These are phyloP conservation scores for Colletotrichum cordylinicola DNA, from an alignment of 2,329 filamentous ascomycete species.

Conservation along the genomic window DNA sequence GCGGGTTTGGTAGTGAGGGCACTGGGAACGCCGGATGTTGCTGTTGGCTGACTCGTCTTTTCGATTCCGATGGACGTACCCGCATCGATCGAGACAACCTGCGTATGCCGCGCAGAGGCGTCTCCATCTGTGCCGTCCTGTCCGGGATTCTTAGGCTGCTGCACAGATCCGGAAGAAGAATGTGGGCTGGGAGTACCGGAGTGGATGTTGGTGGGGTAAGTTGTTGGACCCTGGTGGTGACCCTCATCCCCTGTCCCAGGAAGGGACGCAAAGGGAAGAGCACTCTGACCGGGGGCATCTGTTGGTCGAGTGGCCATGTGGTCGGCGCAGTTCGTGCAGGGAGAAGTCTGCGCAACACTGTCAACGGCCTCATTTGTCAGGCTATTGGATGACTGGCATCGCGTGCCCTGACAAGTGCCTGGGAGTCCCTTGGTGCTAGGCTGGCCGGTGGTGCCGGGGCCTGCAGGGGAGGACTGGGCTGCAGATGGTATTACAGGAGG, in stretches of 20 bases:
- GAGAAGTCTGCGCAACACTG: background rate
- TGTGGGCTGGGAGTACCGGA: background rate
- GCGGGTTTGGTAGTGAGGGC: background rate
- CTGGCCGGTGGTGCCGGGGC: background rate
- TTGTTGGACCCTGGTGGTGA: background rate
- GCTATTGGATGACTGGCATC: background rate
- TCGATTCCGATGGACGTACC: background rate
- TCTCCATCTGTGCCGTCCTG: background rate
- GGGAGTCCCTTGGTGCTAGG: background rate
- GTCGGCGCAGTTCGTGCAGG: background rate
- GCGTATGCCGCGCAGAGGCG: background rate
- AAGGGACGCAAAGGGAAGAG: background rate
- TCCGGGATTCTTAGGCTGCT: accelerated
- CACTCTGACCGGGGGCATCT: background rate
- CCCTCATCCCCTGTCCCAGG: background rate
- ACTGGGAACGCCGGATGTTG: background rate
- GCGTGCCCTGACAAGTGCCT: background rate
- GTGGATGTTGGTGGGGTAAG: background rate
- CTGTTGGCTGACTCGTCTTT: background rate
- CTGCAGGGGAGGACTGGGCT: background rate
- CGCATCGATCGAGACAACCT: background rate
- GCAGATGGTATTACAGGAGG: background rate
- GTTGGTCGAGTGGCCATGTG: background rate
- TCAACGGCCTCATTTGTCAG: background rate
- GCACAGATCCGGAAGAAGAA: background rate